Percentiles rank a stretch among this genome's conserved stretches.
phyloP scores from a whole-genome alignment of 176 grass and related monocot species.

The Avena eriantha region DNA sequence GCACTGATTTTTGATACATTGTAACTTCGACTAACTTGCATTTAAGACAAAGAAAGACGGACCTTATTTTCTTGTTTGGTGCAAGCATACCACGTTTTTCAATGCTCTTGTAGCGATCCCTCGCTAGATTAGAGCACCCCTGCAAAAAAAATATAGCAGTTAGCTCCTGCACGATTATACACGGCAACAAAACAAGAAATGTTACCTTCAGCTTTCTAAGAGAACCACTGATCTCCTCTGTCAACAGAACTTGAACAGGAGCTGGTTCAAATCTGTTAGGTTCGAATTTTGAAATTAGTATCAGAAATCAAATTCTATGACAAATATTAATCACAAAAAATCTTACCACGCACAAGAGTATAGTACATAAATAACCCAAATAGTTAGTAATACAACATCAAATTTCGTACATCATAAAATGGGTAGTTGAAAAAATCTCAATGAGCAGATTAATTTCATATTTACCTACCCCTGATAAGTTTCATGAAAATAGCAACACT shows the following conservation, averaged over 20 bases:
- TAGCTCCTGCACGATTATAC: slow-evolving; percentile 10
- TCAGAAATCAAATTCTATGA: not conserved
- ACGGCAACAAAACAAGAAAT: not conserved
- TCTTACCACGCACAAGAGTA: not conserved
- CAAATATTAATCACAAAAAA: slow-evolving; percentile 21
- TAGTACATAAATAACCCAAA: not conserved
- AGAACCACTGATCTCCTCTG: slow-evolving; percentile 96
- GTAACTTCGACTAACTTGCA: not conserved
- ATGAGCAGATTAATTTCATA: slow-evolving; percentile 1
- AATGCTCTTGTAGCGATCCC: slow-evolving; percentile 67
- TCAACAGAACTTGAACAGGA: slow-evolving; percentile 91
- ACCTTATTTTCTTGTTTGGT: slow-evolving; percentile 61
- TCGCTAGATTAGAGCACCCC: slow-evolving; percentile 60
- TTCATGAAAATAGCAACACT: not conserved
- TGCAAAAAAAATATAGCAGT: slow-evolving; percentile 19
- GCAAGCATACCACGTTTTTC: slow-evolving; percentile 64
- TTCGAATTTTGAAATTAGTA: slow-evolving; percentile 23
- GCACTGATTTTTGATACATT: not conserved
- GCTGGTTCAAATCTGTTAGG: slow-evolving; percentile 87
- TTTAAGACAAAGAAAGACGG: slow-evolving; percentile 4
- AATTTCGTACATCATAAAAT: not conserved
- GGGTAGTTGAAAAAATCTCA: not conserved
- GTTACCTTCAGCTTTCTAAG: slow-evolving; percentile 93
- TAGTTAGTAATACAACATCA: not conserved
- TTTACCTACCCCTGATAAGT: not conserved